phyloP scores from a whole-genome alignment of 108 stramenopile species.

The Fragilaria radians region DNA sequence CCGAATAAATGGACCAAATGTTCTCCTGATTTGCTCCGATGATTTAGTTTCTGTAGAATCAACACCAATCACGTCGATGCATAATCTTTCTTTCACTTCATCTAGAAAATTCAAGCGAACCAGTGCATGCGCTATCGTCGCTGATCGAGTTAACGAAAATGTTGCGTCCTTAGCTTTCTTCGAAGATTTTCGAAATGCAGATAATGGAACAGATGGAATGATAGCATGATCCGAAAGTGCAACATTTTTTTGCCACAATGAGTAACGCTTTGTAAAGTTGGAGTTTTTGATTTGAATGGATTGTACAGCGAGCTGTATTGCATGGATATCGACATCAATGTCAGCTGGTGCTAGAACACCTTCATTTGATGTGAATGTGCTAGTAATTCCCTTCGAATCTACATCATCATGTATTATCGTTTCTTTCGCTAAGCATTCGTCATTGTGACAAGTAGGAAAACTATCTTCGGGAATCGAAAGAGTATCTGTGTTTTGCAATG shows the following conservation, averaged over 20 bases:
- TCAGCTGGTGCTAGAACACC: slow-evolving; percentile 6
- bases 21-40: slow-evolving; percentile 36
- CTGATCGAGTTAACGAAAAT: slow-evolving; percentile 52
- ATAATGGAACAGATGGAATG: slow-evolving; percentile 39
- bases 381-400: too few relatives aligned
- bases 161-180: slow-evolving; percentile 59
- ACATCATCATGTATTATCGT: too few relatives aligned
- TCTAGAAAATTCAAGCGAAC: slow-evolving; percentile 36
- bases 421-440: too few relatives aligned
- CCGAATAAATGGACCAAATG: slow-evolving; percentile 59
- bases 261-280: background rate
- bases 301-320: slow-evolving; percentile 18
- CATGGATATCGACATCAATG: slow-evolving; percentile 17
- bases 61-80: slow-evolving; percentile 70
- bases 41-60: slow-evolving; percentile 72
- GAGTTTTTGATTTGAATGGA: slow-evolving; percentile 8
- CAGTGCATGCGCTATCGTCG: slow-evolving; percentile 73
- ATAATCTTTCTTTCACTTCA: slow-evolving; percentile 15
- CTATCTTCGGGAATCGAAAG: too few relatives aligned
- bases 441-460: too few relatives aligned
- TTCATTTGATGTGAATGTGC: too few relatives aligned
- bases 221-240: slow-evolving; percentile 22
- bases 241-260: background rate
- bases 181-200: slow-evolving; percentile 41
- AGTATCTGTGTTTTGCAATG: too few relatives aligned